Base-by-base conservation (phyloP, 2,329 filamentous ascomycete species). In the Penicillium sp. region DNA sequence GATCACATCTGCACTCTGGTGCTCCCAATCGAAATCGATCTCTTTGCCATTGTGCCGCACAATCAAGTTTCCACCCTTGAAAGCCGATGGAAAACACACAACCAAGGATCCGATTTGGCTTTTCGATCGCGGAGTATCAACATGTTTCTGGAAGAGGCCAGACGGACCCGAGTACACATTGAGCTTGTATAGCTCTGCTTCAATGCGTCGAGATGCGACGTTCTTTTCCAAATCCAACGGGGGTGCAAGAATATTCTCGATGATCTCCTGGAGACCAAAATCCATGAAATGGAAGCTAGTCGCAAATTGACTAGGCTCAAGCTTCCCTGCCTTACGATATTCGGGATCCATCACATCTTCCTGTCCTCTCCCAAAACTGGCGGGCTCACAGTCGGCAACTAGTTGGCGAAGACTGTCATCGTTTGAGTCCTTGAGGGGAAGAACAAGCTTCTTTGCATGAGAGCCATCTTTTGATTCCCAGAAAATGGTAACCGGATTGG, bases 161-260 rank as follows among this genome's bases (percentile, higher is more conserved):
- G 79, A 82, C 0, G 81, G 82, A 0, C 73, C 78, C 0, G 77
- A 78, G 59, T 85, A 85, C 2, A 83, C 79, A 61, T 86, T 86
- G 19, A 86, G 68, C 58, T 85, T 85, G 65, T 84, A 85, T 2
- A 87, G 69, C 68, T 86, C 82, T 0, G 82, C 82, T 4, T 68
- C 69, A 1, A 86, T 68, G 7, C 75, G 75, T 0, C 71, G 63
- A 19, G 35, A 16, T 7, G n/a, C 9, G n/a, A 9, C 8, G 5
- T 39, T 19, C n/a, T 19, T 11, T 24, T 33, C 13, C 5, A 4
- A 9, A 22, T 56, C 65, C 4, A 65, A 57, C 1, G 62, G 71
- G 0, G 74, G 74, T 10, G 83, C 65, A 0, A 87, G 72, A 0
- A 75, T 57, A 52, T 84, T 79, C 1, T 76, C 76, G 11, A 85